A percentile compares a stretch with the other conserved stretches of the same genome.
phyloP scores from a whole-genome alignment of 208 protist genomes.

The Leishmania major region DNA sequence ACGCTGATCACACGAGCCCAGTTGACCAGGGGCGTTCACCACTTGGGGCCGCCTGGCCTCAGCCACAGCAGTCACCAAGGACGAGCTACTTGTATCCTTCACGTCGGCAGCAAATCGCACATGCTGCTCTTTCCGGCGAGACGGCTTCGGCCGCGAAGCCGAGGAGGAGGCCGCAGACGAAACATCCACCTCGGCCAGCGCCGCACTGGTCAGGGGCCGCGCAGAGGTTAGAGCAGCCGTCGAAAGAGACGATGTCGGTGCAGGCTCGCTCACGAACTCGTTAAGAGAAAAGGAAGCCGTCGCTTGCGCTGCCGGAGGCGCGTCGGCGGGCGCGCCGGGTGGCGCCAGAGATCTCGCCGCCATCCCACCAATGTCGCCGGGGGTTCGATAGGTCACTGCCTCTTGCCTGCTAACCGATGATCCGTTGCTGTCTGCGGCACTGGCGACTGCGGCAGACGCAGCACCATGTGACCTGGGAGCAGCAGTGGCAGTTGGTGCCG shows the following conservation, averaged over 20 bases:
- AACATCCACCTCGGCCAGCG: neutral
- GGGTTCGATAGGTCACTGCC: conserved; percentile 20
- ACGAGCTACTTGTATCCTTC: no score
- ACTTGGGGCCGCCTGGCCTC: neutral
- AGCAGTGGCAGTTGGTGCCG: neutral
- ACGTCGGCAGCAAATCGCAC: conserved; percentile 38
- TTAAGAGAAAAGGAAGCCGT: neutral
- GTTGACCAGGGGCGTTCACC: neutral
- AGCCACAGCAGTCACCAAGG: neutral
- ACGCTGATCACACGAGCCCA: neutral
- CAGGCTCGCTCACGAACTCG: neutral
- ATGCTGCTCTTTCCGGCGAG: conserved; percentile 16
- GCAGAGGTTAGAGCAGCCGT: neutral
- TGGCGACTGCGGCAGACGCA: neutral
- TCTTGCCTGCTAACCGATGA: neutral
- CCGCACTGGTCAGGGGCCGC: neutral
- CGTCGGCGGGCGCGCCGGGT: neutral
- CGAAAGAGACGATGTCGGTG: neutral
- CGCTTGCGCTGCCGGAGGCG: neutral
- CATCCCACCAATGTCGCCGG: conserved; percentile 41
- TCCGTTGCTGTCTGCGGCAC: neutral
- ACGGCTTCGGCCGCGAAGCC: neutral
- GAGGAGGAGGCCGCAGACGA: neutral
- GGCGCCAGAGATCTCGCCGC: neutral
- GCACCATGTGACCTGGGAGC: neutral